These are phyloP conservation scores for Carex scoparia DNA, from an alignment of 176 grass and related monocot genomes.

Conservation along the genomic window DNA sequence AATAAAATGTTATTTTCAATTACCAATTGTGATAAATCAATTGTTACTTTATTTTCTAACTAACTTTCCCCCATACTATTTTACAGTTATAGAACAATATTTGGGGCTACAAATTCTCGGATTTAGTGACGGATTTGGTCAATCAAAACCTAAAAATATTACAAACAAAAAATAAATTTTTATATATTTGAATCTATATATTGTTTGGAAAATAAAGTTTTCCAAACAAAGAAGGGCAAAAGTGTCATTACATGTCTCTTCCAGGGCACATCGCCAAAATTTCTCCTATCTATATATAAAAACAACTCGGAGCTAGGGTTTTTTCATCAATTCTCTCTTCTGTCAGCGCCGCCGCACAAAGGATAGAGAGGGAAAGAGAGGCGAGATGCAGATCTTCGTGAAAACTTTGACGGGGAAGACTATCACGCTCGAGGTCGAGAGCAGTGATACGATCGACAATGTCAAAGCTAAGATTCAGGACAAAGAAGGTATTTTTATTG, in stretches of 20 bases:
- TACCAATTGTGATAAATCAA: no score
- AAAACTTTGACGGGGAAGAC: constrained; percentile 96
- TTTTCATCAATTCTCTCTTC: not conserved
- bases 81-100: no score
- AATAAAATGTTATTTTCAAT: no score
- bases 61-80: no score
- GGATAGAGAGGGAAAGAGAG: not conserved
- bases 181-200: no score
- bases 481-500: constrained; percentile 55
- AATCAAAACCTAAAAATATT: no score
- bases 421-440: constrained; percentile 98
- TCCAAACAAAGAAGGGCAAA: not conserved
- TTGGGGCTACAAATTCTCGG: no score
- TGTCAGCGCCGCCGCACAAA: not conserved
- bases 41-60: no score
- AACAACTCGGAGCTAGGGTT: constrained; percentile 8
- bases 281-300: not conserved
- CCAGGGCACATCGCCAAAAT: not conserved
- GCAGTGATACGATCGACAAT: constrained; percentile 95
- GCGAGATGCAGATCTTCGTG: constrained; percentile 96
- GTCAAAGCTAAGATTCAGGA: constrained; percentile 99
- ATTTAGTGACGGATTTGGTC: no score
- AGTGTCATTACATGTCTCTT: not conserved
- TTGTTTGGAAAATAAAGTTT: no score
- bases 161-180: no score